Evolutionary conservation across 169 alveolate species (phyloP).

Genomic region (Perkinsus chesapeaki): DNA sequence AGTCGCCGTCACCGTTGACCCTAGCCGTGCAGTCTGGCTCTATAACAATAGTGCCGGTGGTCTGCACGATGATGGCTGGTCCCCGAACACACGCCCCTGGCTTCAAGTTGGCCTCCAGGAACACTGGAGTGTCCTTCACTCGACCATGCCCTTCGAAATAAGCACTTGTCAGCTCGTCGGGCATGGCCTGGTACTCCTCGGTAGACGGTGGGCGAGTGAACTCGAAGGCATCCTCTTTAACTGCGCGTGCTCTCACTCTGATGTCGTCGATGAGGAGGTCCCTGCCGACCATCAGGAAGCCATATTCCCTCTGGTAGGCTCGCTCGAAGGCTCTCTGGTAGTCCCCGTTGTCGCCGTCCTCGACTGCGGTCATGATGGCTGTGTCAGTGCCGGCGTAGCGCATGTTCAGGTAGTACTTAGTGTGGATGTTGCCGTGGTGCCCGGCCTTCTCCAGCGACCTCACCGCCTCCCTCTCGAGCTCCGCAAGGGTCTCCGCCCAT

Average conservation of each 20-base stretch:
- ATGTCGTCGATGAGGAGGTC: constrained; percentile 33
- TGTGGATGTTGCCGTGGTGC: background rate
- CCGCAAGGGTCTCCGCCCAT: constrained; percentile 6
- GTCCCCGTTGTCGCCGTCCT: constrained; percentile 8
- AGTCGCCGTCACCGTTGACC: constrained; percentile 24
- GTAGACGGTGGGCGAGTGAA: background rate
- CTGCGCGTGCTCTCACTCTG: constrained; percentile 43
- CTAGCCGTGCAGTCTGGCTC: constrained; percentile 34
- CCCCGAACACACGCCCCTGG: constrained; percentile 38
- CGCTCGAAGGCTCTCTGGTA: constrained; percentile 19
- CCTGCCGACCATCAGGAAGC: constrained; percentile 39
- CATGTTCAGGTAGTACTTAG: constrained; percentile 26
- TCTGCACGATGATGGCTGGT: constrained; percentile 49
- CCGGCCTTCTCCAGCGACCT: background rate
- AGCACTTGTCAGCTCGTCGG: background rate
- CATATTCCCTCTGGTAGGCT: constrained; percentile 41
- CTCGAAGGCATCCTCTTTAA: background rate
- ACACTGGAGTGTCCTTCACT: constrained; percentile 37
- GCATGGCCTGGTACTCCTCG: constrained; percentile 5
- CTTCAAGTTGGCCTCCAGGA: constrained; percentile 22
- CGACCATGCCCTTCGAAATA: background rate
- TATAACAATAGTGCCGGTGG: constrained; percentile 37
- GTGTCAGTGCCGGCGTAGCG: constrained; percentile 61
- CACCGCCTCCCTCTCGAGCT: constrained; percentile 6
- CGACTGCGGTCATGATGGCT: constrained; percentile 1